phyloP scores from a whole-genome alignment of 768 basidiomycete species.

The Cystobasidium tubakii region DNA sequence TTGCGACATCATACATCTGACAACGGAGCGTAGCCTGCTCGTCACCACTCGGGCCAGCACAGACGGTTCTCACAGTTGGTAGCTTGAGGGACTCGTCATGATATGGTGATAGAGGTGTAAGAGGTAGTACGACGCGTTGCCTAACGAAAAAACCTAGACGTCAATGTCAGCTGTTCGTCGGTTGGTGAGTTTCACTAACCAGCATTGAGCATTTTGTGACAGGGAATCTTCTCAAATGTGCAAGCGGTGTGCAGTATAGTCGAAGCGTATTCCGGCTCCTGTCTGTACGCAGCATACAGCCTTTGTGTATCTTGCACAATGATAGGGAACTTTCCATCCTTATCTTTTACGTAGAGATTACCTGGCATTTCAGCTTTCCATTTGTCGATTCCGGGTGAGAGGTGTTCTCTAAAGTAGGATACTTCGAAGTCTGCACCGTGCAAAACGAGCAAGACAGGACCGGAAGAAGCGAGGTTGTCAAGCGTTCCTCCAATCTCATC shows the following conservation, averaged over 20 bases:
- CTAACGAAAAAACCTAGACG: background rate
- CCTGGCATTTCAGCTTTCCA: background rate
- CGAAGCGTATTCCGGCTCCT: constrained; percentile 1
- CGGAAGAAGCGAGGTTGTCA: background rate
- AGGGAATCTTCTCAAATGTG: background rate
- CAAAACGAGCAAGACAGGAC: constrained; percentile 13
- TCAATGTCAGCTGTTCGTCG: background rate
- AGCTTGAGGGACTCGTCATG: background rate
- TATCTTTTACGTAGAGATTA: background rate
- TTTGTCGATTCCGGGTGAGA: constrained; percentile 1
- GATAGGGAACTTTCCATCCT: background rate
- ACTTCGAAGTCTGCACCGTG: background rate
- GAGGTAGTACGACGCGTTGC: constrained; percentile 1
- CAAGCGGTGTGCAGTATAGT: background rate
- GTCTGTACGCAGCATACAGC: constrained; percentile 10
- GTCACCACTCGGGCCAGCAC: too few species aligned
- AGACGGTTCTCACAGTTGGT: background rate
- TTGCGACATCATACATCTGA: too few species aligned
- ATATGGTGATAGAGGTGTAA: background rate
- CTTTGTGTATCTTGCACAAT: constrained; percentile 24
- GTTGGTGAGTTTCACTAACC: background rate
- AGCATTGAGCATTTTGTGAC: constrained; percentile 9
- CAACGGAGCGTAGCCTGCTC: too few species aligned
- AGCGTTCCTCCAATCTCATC: background rate
- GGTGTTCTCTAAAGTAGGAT: background rate